Evolutionary conservation across 2,329 filamentous ascomycete genomes (phyloP), one percentile per base, ranked within the genome.

Genomic region (Fusarium verticillioides): DNA sequence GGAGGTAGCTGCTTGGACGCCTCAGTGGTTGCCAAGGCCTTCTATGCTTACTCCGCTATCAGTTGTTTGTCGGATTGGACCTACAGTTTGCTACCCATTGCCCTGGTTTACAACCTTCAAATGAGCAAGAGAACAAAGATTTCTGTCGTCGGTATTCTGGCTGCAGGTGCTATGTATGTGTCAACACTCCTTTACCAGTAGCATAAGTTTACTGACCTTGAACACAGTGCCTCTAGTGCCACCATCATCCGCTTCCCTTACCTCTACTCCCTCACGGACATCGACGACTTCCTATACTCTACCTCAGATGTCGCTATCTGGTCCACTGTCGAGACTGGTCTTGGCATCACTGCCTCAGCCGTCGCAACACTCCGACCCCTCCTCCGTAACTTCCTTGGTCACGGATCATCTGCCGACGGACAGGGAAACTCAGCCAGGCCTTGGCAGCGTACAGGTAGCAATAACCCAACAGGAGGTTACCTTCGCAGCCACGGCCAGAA

Each of bases 161-260:
- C 66, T 2, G 64, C 66, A 11, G 66, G 66, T 44, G 66, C 66
- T 21, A 69, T 69, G 66, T 69, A 69, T 18, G 66, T n/a, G 12
- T 9, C 15, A 18, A 18, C 6, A 11, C 11, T 10, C 1, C 3
- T 5, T 9, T 2, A 4, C 8, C 3, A 26, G 26, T 7, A 26
- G 26, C 5, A 26, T 26, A 26, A 11, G 34, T 9, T 30, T 26
- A 7, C 57, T 69, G 11, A 69, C 64, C n/a, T 16, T 9, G 15
- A 21, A 0, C 2, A 23, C 11, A 69, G 66, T 63, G 66, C 71
- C 78, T 84, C 82, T 8, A 80, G 80, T 34, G 84, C 84, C 9
- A 85, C 84, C 8, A 82, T 86, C 44, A 80, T 86, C 15, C 81
- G 84, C 4, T 83, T 85, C 53, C 79, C 83, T 2, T 86, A 84